A percentile compares a stretch with the other conserved stretches of the same genome.
Evolutionary conservation across 2,329 filamentous ascomycete genomes (phyloP).

Genomic region (Polytolypa hystricis): DNA sequence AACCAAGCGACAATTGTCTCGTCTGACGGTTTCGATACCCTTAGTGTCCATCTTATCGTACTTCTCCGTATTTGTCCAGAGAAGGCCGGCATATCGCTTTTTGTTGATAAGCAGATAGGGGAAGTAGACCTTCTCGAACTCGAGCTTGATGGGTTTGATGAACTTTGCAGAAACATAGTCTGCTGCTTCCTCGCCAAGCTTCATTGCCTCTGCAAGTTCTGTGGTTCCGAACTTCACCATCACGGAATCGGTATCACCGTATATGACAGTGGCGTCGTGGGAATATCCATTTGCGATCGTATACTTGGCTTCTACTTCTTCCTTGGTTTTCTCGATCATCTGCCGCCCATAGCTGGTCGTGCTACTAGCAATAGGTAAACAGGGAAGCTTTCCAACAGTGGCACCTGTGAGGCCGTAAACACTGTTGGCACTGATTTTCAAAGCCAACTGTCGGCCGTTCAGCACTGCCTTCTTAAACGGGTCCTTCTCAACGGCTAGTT

Average conservation of each 20-base stretch:
- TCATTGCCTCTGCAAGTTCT: constrained; percentile 83
- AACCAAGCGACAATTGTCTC: constrained; percentile 91
- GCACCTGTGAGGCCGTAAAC: constrained; percentile 96
- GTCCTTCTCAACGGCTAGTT: constrained; percentile 78
- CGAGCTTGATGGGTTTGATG: constrained; percentile 91
- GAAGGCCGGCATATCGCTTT: constrained; percentile 96
- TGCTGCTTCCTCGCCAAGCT: constrained; percentile 85
- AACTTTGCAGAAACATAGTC: constrained; percentile 85
- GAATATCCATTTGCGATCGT: constrained; percentile 88
- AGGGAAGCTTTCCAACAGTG: constrained; percentile 89
- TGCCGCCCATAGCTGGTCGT: constrained; percentile 94
- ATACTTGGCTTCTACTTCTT: constrained; percentile 85
- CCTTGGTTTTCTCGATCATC: constrained; percentile 97
- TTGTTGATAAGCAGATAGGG: constrained; percentile 99
- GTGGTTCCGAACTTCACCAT: constrained; percentile 98
- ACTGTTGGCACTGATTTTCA: constrained; percentile 96
- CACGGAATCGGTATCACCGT: constrained; percentile 97
- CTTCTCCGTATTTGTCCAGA: constrained; percentile 89
- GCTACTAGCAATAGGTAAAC: constrained; percentile 87
- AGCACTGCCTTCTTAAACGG: constrained; percentile 96
- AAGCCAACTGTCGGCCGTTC: constrained; percentile 88
- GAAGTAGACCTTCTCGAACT: constrained; percentile 99
- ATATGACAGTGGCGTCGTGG: constrained; percentile 93
- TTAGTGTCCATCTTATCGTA: constrained; percentile 99
- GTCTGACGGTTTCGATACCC: constrained; percentile 92